phyloP scores from a whole-genome alignment of 345 rosid species.

The Eutrema japonicum region DNA sequence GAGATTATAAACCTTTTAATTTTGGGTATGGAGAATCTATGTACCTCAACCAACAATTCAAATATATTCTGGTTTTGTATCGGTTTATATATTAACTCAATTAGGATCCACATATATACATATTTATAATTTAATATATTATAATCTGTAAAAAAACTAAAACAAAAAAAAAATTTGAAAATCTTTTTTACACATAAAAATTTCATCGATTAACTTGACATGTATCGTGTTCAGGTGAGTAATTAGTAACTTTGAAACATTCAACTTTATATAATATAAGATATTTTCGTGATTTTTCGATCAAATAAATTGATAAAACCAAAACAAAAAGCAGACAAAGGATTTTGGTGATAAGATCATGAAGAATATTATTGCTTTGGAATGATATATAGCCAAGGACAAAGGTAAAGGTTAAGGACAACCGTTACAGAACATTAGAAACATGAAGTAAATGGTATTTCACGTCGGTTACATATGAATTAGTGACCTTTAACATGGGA shows the following conservation, averaged over 20 bases:
- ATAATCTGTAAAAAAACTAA: no score
- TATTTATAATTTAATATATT: no score
- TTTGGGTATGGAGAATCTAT: not conserved
- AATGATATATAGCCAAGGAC: not conserved
- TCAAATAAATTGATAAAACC: not conserved
- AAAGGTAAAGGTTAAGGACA: slow-evolving; percentile 19
- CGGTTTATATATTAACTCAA: not conserved
- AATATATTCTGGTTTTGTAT: not conserved
- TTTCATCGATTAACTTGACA: no score
- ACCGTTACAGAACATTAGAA: slow-evolving; percentile 25
- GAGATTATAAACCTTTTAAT: slow-evolving; percentile 2
- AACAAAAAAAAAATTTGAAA: no score
- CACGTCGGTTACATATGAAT: slow-evolving; percentile 33
- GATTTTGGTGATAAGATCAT: slow-evolving; percentile 3
- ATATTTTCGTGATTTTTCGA: not conserved
- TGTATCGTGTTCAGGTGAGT: no score
- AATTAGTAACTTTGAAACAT: no score
- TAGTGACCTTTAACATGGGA: slow-evolving; percentile 35
- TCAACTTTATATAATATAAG: no score
- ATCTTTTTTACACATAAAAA: no score
- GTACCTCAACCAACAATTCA: slow-evolving; percentile 7
- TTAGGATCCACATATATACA: no score
- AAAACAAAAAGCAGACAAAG: not conserved
- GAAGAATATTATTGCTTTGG: slow-evolving; percentile 14
- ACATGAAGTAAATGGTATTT: slow-evolving; percentile 25